Percentiles rank a stretch among this genome's conserved stretches.
phyloP scores from a whole-genome alignment of 345 rosid species.

The Eucalyptus rudis region DNA sequence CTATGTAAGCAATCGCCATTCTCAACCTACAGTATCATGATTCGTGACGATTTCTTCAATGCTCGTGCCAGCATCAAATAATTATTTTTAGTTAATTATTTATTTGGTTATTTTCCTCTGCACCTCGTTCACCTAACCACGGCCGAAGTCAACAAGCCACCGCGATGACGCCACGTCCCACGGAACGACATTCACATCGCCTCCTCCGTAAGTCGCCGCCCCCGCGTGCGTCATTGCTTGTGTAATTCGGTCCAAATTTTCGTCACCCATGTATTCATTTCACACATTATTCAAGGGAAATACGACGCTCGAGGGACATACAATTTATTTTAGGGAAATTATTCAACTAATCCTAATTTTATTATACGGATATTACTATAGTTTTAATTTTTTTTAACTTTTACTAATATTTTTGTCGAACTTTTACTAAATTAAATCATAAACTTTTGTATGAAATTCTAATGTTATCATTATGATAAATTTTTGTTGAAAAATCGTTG shows the following conservation, averaged over 20 bases:
- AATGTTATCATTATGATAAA: rapidly evolving
- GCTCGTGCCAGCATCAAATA: background rate
- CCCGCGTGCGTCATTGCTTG: background rate
- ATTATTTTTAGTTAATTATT: background rate
- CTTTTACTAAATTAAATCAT: background rate
- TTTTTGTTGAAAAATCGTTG: rapidly evolving
- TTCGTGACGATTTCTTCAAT: background rate
- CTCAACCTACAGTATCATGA: rapidly evolving
- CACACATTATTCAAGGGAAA: background rate
- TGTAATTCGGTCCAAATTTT: background rate
- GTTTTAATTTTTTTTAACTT: background rate
- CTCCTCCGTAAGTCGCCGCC: background rate
- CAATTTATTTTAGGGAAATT: background rate
- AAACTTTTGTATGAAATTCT: rapidly evolving
- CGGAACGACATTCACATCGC: background rate
- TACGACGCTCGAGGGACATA: background rate
- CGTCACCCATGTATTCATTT: background rate
- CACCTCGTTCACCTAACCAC: background rate
- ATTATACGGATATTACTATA: background rate
- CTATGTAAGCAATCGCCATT: background rate
- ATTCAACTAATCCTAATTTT: background rate
- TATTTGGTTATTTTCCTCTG: background rate
- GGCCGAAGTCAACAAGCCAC: background rate
- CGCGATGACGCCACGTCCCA: background rate
- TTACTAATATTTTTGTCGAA: no score